Evolutionary conservation across 2,329 filamentous ascomycete species (phyloP).

Genomic region (Bipolaris victoriae): DNA sequence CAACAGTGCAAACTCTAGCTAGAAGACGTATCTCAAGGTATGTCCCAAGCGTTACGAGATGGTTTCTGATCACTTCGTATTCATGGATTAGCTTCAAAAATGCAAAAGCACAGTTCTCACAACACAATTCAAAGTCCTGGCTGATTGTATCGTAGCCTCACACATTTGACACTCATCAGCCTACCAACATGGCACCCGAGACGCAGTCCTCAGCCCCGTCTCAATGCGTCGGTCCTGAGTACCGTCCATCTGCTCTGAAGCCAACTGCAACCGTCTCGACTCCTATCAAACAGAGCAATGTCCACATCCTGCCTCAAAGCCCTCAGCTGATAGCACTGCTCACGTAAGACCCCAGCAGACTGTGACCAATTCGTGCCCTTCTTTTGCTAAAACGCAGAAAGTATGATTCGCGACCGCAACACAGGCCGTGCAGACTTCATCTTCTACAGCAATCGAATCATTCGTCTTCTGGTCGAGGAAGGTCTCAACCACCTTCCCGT

Average conservation of each 20-base stretch:
- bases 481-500: slow-evolving; percentile 96
- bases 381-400: slow-evolving; percentile 49
- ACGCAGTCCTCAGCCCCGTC: slow-evolving; percentile 50
- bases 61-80: not conserved
- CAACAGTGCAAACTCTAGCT: slow-evolving; percentile 6
- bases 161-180: not conserved
- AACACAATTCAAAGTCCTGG: not conserved
- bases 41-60: not conserved
- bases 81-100: not conserved
- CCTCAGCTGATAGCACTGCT: slow-evolving; percentile 96
- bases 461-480: slow-evolving; percentile 94
- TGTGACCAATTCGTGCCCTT: slow-evolving; percentile 6
- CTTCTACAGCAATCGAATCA: slow-evolving; percentile 98
- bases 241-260: slow-evolving; percentile 76
- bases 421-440: slow-evolving; percentile 96
- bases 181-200: slow-evolving; percentile 35
- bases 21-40: slow-evolving; percentile 2
- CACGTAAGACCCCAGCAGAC: slow-evolving; percentile 71
- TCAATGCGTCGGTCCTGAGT: slow-evolving; percentile 78
- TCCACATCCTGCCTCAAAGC: slow-evolving; percentile 88
- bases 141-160: slow-evolving; percentile 12
- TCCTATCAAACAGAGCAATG: slow-evolving; percentile 79
- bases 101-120: not conserved
- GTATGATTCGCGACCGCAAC: slow-evolving; percentile 91
- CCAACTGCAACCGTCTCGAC: slow-evolving; percentile 89